Evolutionary conservation across 2,329 filamentous ascomycete genomes (phyloP), one percentile per base, ranked within the genome.

Genomic region (Alternaria rosae): DNA sequence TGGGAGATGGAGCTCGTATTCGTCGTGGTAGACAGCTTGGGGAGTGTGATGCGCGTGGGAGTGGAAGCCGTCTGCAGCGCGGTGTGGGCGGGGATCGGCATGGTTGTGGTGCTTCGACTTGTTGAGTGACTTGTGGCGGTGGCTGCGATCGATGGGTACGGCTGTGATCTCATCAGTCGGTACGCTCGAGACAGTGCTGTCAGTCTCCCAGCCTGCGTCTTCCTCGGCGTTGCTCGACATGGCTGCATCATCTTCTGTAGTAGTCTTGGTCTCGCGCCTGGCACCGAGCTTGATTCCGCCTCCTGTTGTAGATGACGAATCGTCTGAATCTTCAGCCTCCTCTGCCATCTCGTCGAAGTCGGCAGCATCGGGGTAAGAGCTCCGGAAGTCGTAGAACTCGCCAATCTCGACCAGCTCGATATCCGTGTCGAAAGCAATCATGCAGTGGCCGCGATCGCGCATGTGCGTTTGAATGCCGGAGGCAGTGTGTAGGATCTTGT

Each of bases 401-500:
- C 95, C 95, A 74, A 99, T 92, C 58, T 96, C 93, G 28, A 98
- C 86, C 82, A 97, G 93, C 75, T 98, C 93, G 35, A 91, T 90
- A 76, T 97, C 92, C 0, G 89, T 91, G 54, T 90, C 89, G 78
- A 94, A 99, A 0, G 93, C 94, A 70, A 99, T 96, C 87, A 94
- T 97, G 86, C 94, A 98, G 81, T 99, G 95, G 1, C 93, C 91
- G 77, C 93, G 94, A 78, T 99, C 95, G 45, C 93, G 90, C 95
- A 99, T 99, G 78, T 99, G 95, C 0, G 94, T 97, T 76, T 97
- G 94, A 25, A 94, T 88, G 17, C 92, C 94, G 59, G 90, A 89
- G 0, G 91, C 85, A 12, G 90, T 94, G 65, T 90, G 88, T 76
- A 95, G 92, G 44, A 90, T 80, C 79, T 95, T 96, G 76, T 92